Base-by-base conservation (phyloP, 495 filamentous ascomycete species). In the Daldinia grandis region DNA sequence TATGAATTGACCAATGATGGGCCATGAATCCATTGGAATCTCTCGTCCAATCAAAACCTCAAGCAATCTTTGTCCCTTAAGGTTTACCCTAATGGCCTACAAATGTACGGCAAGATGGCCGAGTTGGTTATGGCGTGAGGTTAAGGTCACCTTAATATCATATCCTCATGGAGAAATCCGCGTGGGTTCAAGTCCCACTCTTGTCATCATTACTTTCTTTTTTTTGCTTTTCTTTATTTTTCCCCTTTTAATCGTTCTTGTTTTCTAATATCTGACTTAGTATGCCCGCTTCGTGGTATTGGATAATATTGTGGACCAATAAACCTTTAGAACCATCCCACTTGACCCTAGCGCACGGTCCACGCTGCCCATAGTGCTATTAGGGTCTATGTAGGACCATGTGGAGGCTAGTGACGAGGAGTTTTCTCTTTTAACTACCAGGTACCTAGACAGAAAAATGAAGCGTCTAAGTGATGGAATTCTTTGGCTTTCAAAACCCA, bases 141-240 rank as follows among this genome's bases (percentile, higher is more conserved):
- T 80, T 80, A 80, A 79, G 78, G 78, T 73, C 30, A 76, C 67
- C 75, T 76, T 76, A 76, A 56, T 67, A 71, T 49, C 55, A 57
- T 51, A 64, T 76, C 75, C 75, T 76, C 69, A 73, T 78, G 76
- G 78, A 73, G 76, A 65, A 80, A 80, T 72, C 74, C 73, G 73
- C 78, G 77, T 80, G 77, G 78, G 78, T 80, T 80, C 78, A 71
- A 80, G 69, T 80, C 78, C 78, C 78, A 80, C 78, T 78, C 77
- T 78, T 75, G 74, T 80, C 78, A 79, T 25, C 4, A n/a, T 53
- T 58, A 30, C 9, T 38, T 28, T 37, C 15, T 33, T 50, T 37
- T 19, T 28, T 17, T 21, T 21, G 8, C 35, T 37, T n/a, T 57
- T 55, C 59, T 3, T 25, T 53, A 0, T 54, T 44, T 8, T 44